Conservation (phyloP, 768 basidiomycete genomes). For the Peribolospora baueri region DNA sequence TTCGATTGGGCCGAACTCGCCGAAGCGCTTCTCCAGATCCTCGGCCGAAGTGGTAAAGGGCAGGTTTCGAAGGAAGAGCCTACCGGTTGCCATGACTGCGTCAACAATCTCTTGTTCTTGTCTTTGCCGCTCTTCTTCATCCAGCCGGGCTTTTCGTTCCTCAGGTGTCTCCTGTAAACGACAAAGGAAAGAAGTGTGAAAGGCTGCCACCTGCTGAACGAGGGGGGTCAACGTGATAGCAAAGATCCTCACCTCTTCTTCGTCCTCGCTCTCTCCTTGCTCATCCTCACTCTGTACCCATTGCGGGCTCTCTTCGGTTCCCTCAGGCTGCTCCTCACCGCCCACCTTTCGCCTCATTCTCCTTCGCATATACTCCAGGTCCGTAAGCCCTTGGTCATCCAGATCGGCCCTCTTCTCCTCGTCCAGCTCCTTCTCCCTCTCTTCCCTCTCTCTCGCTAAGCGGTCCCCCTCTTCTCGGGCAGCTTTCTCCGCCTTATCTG, state of each 20-base stretch:
- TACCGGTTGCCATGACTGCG: conserved; percentile 42
- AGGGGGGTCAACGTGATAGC: too few relatives aligned
- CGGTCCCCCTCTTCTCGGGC: conserved; percentile 20
- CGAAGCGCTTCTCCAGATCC: conserved; percentile 43
- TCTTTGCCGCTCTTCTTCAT: neutral
- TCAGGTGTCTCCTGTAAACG: neutral
- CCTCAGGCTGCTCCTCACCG: too few relatives aligned
- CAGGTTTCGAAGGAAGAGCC: conserved; percentile 87
- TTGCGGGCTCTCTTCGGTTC: too few relatives aligned
- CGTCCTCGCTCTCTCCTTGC: conserved; percentile 11
- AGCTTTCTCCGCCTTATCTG: conserved; percentile 10
- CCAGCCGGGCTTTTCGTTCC: neutral
- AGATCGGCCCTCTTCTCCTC: conserved; percentile 8
- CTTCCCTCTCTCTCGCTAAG: conserved; percentile 15
- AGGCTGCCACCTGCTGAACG: too few relatives aligned
- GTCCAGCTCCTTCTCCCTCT: conserved; percentile 7
- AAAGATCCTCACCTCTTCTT: neutral
- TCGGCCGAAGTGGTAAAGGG: conserved; percentile 53
- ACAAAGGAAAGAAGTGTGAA: too few relatives aligned
- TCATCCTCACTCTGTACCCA: neutral
- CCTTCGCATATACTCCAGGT: conserved; percentile 46
- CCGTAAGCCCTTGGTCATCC: conserved; percentile 27
- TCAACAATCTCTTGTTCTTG: conserved; percentile 20
- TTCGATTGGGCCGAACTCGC: conserved; percentile 40
- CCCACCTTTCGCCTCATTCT: conserved; percentile 17